These are phyloP conservation scores for Porogramme epimiltina DNA, from an alignment of 1,284 basidiomycete genomes.

Conservation along the genomic window DNA sequence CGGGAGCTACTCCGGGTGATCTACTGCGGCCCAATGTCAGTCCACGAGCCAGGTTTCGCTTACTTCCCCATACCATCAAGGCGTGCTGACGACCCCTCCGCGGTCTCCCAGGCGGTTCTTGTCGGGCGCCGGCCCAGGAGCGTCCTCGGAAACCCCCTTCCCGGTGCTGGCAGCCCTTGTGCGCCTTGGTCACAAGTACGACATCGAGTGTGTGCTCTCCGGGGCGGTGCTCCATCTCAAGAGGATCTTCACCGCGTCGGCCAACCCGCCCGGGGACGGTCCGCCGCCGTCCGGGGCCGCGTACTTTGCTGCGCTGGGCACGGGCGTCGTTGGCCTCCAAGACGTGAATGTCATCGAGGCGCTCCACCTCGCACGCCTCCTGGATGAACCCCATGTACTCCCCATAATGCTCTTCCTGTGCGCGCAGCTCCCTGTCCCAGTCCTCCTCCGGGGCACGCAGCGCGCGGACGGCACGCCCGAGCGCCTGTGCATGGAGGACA, in stretches of 20 bases:
- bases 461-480: background rate
- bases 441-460: background rate
- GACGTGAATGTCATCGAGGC: slow-evolving; percentile 3
- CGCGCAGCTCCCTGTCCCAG: background rate
- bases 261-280: background rate
- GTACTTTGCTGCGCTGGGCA: too few relatives aligned
- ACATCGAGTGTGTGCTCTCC: too few relatives aligned
- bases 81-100: too few relatives aligned
- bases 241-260: background rate
- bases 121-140: too few relatives aligned
- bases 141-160: too few relatives aligned
- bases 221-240: slow-evolving; percentile 1
- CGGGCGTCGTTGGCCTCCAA: too few relatives aligned
- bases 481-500: background rate
- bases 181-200: too few relatives aligned
- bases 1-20: slow-evolving; percentile 2
- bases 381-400: background rate
- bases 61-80: background rate
- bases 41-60: background rate
- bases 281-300: background rate
- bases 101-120: too few relatives aligned
- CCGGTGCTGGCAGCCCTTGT: too few relatives aligned
- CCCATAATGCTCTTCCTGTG: background rate
- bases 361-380: slow-evolving; percentile 3
- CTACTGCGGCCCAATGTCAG: background rate